Conservation (phyloP, 495 filamentous ascomycete genomes). For the Podospora australis region DNA sequence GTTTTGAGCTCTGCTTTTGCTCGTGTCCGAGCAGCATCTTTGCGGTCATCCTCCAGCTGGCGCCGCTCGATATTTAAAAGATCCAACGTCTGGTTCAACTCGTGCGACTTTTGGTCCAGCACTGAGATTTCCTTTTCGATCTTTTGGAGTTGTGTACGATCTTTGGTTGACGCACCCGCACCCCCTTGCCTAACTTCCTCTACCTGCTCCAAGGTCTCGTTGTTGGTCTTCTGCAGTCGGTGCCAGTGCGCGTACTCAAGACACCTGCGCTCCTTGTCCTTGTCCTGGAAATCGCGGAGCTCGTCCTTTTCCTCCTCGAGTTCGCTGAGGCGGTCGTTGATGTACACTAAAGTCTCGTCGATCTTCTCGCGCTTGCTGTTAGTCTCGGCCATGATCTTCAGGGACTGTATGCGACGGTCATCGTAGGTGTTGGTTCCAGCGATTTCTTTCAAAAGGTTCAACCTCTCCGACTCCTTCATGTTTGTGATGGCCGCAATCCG, state of each 20-base stretch:
- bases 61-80: conserved; percentile 80
- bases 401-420: conserved; percentile 74
- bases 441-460: conserved; percentile 91
- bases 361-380: conserved; percentile 92
- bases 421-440: conserved; percentile 97
- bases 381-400: conserved; percentile 97
- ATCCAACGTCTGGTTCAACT: conserved; percentile 74
- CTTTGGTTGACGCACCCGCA: conserved; percentile 75
- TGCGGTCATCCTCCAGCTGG: conserved; percentile 84
- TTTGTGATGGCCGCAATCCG: conserved; percentile 94
- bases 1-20: conserved; percentile 82
- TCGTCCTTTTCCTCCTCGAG: conserved; percentile 97
- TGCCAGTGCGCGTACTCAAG: conserved; percentile 92
- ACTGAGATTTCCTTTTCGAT: conserved; percentile 75
- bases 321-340: conserved; percentile 81
- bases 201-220: conserved; percentile 70
- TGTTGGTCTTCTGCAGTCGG: conserved; percentile 73
- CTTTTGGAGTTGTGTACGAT: conserved; percentile 65
- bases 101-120: conserved; percentile 69
- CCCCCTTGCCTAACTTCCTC: conserved; percentile 76
- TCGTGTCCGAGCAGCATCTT: conserved; percentile 64
- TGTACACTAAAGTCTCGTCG: conserved; percentile 83
- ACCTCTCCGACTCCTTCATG: conserved; percentile 89
- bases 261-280: conserved; percentile 86
- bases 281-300: conserved; percentile 83